Base-by-base conservation (phyloP, 169 alveolate genomes). In the Cryptosporidium andersoni region DNA sequence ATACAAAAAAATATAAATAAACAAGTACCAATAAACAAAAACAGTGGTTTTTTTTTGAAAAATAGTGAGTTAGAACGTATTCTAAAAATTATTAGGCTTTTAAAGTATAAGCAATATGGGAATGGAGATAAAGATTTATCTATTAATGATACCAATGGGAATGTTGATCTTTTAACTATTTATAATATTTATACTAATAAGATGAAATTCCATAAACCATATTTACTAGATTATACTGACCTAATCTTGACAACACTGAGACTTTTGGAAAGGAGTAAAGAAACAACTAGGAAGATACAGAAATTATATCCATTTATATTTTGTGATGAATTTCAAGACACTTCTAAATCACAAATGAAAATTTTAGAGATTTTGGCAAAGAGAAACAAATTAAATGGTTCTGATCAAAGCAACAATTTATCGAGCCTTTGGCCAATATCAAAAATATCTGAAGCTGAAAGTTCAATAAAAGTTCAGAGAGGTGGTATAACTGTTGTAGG, bases 321-420 rank as follows among this genome's bases (percentile, higher is more conserved):
- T 65, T 90, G 90, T 62, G 95, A 92, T 63, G 95, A 92, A 62
- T 92, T 89, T 80, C 94, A 92, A 66, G 95, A 92, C 65, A 91
- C 94, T 1, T 91, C 91, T 80, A 64, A 60, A 66, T 40, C 88
- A 12, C 95, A 92, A 82, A 66, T 91, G 64, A 88, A 88, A 55
- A 80, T 91, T 49, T 42, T 92, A 4, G 80, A 81, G 48, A 53
- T 64, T 2, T 16, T 90, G 11, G 58, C 66, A 2, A 63, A 43
- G 48, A 8, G 45, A 62, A 8, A 66, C 43, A 25, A 25, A 25
- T 25, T 25, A 25, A 25, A 25, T 25, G 0, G 0, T 25, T 25
- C 25, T 25, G 0, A 25, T 6, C 5, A 4, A 39, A 39, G n/a
- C 36, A 51, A 4, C 5, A 52, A 11, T 36, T 52, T 8, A 12